Conservation (phyloP, 176 grass and related monocot species). For the Pontederia crassipes region DNA sequence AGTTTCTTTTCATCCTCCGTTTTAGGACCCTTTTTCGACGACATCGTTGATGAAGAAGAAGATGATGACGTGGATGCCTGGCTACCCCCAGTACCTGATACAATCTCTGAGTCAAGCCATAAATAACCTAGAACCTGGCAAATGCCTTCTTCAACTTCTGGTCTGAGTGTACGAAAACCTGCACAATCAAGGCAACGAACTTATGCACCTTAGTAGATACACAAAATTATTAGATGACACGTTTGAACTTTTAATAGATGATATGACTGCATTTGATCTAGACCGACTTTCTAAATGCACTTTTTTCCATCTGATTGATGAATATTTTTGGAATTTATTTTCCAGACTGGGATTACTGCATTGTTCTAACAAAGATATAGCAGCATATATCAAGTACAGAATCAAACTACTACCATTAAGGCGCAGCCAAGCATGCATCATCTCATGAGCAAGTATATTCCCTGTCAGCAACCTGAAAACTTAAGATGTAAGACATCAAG, state of each 20-base stretch:
- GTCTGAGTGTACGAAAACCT: conserved; percentile 59
- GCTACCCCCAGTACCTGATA: conserved; percentile 23
- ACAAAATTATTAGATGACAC: too few relatives aligned
- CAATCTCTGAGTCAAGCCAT: conserved; percentile 76
- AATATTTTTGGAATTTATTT: too few relatives aligned
- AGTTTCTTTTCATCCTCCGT: conserved; percentile 57
- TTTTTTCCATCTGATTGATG: too few relatives aligned
- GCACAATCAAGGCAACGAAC: not conserved
- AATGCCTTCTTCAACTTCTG: conserved; percentile 79
- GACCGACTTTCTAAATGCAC: too few relatives aligned
- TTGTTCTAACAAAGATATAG: not conserved
- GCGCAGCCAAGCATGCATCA: conserved; percentile 95
- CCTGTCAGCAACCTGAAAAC: conserved; percentile 53
- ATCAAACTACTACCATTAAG: conserved; percentile 53
- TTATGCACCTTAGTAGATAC: not conserved
- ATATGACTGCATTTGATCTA: too few relatives aligned
- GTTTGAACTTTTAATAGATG: too few relatives aligned
- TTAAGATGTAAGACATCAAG: conserved; percentile 18
- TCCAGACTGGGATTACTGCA: not conserved
- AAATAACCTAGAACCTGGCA: conserved; percentile 75
- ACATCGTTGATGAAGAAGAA: conserved; percentile 22
- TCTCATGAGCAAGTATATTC: conserved; percentile 84
- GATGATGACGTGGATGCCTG: conserved; percentile 30
- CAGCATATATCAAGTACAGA: not conserved
- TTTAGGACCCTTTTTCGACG: conserved; percentile 56